Percentiles rank a stretch among this genome's conserved stretches.
These are phyloP conservation scores for Yueomyces sp. DNA, from an alignment of 805 yeast species.

Conservation along the genomic window DNA sequence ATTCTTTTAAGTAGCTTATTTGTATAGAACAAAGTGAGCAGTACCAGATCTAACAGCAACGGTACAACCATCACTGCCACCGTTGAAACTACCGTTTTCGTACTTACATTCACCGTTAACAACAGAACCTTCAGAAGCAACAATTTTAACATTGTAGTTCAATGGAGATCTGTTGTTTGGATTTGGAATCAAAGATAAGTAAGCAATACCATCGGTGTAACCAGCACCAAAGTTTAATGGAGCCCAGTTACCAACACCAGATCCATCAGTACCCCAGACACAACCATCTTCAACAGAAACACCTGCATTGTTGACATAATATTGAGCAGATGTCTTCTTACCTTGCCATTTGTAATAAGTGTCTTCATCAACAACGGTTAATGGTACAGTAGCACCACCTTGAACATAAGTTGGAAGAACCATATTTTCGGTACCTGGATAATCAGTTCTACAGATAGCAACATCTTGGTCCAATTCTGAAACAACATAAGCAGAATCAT, in stretches of 20 bases:
- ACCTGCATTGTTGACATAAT: slow-evolving; percentile 96
- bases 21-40: slow-evolving; percentile 72
- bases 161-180: slow-evolving; percentile 69
- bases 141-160: slow-evolving; percentile 69
- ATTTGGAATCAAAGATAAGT: slow-evolving; percentile 87
- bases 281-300: slow-evolving; percentile 85
- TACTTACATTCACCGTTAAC: slow-evolving; percentile 70
- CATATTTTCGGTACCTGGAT: slow-evolving; percentile 99
- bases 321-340: slow-evolving; percentile 80
- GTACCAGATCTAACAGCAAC: slow-evolving; percentile 75
- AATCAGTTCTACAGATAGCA: slow-evolving; percentile 95
- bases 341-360: slow-evolving; percentile 78
- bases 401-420: slow-evolving; percentile 76
- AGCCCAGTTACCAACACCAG: slow-evolving; percentile 96
- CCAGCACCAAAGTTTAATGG: slow-evolving; percentile 95
- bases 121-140: slow-evolving; percentile 47
- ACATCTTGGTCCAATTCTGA: slow-evolving; percentile 53
- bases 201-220: slow-evolving; percentile 53
- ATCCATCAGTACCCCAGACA: slow-evolving; percentile 75
- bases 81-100: slow-evolving; percentile 49
- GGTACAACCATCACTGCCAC: slow-evolving; percentile 81
- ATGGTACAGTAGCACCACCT: slow-evolving; percentile 53
- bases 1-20: not conserved
- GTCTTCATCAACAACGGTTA: slow-evolving; percentile 71
- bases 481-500: slow-evolving; percentile 53